Evolutionary conservation across 106 monocot species (phyloP).

Genomic region (Acorus gramineus): DNA sequence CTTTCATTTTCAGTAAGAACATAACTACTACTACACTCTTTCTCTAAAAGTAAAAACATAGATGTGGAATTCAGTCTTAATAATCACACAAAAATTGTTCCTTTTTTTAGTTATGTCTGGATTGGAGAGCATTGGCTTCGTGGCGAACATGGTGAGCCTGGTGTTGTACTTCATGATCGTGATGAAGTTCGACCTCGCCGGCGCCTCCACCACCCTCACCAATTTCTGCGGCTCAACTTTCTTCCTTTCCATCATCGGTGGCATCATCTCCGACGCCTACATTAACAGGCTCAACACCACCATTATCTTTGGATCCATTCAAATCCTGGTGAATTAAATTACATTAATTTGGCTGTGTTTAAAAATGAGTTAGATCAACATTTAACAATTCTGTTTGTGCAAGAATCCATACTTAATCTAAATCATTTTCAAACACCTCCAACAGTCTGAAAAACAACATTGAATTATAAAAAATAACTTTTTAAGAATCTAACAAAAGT

Average conservation of each 20-base stretch:
- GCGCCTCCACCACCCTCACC: neutral
- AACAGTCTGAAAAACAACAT: too few relatives aligned
- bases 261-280: conserved; percentile 2
- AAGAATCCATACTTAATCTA: too few relatives aligned
- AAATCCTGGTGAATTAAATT: neutral
- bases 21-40: neutral
- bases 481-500: too few relatives aligned
- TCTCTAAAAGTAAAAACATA: too few relatives aligned
- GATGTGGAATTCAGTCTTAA: too few relatives aligned
- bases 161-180: conserved; percentile 1
- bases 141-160: neutral
- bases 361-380: too few relatives aligned
- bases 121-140: neutral
- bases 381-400: too few relatives aligned
- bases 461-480: too few relatives aligned
- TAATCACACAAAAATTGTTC: too few relatives aligned
- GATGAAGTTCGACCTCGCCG: neutral
- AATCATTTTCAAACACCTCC: too few relatives aligned
- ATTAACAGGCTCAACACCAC: neutral
- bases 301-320: neutral
- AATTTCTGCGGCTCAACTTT: conserved; percentile 3
- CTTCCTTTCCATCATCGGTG: neutral
- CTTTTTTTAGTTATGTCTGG: neutral
- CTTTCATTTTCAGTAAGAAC: neutral
- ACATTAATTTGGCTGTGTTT: too few relatives aligned